Conservation (phyloP, 1,284 basidiomycete genomes). For the Naganishia liquefaciens region DNA sequence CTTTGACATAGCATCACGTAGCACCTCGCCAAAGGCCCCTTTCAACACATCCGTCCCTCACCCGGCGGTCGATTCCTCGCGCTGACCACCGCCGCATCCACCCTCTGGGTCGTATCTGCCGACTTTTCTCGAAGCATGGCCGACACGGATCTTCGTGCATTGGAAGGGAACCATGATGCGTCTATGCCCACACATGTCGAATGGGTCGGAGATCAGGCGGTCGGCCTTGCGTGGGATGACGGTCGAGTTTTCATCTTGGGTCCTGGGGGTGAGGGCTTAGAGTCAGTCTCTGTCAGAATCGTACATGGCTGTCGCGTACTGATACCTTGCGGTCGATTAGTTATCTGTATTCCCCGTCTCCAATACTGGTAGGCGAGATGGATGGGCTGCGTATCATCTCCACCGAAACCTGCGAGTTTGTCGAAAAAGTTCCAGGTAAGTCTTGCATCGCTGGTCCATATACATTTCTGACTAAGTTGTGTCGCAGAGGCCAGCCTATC, state of each 20-base stretch:
- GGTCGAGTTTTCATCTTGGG: conserved; percentile 81
- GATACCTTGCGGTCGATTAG: conserved; percentile 52
- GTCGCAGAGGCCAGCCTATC: conserved; percentile 68
- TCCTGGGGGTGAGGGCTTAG: conserved; percentile 82
- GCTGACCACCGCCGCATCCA: conserved; percentile 69
- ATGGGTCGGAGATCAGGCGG: conserved; percentile 97
- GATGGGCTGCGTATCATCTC: conserved; percentile 84
- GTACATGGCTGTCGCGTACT: not conserved
- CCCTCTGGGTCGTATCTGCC: conserved; percentile 87
- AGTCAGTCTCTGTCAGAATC: conserved; percentile 58
- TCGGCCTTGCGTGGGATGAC: conserved; percentile 73
- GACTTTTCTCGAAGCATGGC: conserved; percentile 88
- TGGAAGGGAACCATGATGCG: conserved; percentile 42
- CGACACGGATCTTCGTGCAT: conserved; percentile 67
- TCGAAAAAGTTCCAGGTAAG: conserved; percentile 88
- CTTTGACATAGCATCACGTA: too few relatives aligned
- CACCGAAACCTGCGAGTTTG: conserved; percentile 77
- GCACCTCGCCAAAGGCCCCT: conserved; percentile 83
- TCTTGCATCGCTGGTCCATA: not conserved
- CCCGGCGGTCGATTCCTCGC: conserved; percentile 93
- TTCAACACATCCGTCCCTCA: conserved; percentile 79
- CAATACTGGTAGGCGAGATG: conserved; percentile 76
- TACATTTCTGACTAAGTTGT: not conserved
- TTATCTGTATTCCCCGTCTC: conserved; percentile 75
- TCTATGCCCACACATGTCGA: conserved; percentile 64